Evolutionary conservation across 2,329 filamentous ascomycete genomes (phyloP).

Genomic region (Aaosphaeria pasadenensis): DNA sequence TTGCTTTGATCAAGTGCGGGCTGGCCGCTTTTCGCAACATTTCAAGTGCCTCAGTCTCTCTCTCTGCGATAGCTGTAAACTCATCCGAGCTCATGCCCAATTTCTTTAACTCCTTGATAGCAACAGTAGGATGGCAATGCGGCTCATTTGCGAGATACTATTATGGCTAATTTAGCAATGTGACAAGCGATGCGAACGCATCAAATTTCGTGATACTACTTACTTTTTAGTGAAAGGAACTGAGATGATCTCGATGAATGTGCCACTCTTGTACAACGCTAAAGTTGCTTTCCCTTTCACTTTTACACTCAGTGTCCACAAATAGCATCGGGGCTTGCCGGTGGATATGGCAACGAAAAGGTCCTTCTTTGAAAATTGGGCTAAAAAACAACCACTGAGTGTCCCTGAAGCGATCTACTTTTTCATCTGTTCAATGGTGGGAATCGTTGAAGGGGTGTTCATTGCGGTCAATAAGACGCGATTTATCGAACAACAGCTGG

Average conservation of each 20-base stretch:
- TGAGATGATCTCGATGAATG: slow-evolving; percentile 11
- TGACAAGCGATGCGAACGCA: background rate
- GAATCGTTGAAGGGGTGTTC: slow-evolving; percentile 1
- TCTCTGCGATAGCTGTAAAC: slow-evolving; percentile 2
- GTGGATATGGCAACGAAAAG: slow-evolving; percentile 6
- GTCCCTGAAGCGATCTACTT: slow-evolving; percentile 1
- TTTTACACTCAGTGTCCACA: background rate
- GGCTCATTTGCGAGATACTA: too few species aligned
- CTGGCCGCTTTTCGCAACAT: slow-evolving; percentile 5
- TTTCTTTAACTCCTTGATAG: slow-evolving; percentile 8
- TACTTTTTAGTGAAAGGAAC: background rate
- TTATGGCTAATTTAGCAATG: background rate
- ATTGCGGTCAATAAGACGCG: background rate
- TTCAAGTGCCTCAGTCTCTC: slow-evolving; percentile 4
- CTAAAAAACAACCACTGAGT: slow-evolving; percentile 12
- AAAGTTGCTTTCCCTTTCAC: slow-evolving; percentile 3
- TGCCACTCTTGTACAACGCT: slow-evolving; percentile 9
- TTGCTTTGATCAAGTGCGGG: slow-evolving; percentile 9
- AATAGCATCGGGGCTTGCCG: background rate
- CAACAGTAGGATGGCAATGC: slow-evolving; percentile 8
- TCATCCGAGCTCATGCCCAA: background rate
- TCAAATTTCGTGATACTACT: background rate
- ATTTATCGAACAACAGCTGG: background rate
- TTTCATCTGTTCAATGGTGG: background rate
- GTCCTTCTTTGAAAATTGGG: slow-evolving; percentile 6